Evolutionary conservation across 768 basidiomycete species (phyloP).

Genomic region (Macrocybe gigantea): DNA sequence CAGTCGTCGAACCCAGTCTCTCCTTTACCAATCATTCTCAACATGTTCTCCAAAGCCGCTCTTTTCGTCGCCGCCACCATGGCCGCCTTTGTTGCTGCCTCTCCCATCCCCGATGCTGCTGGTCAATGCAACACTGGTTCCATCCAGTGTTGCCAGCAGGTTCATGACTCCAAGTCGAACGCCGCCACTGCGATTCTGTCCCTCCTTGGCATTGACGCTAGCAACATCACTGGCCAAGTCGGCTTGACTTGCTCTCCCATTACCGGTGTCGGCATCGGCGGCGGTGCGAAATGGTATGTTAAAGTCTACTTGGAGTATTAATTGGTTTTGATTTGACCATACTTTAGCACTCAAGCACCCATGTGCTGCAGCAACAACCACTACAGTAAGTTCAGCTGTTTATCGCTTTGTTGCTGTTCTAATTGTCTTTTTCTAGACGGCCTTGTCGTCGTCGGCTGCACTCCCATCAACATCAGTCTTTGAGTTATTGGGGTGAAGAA

Average conservation of each 20-base stretch:
- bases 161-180: constrained; percentile 6
- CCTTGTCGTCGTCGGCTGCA: no score
- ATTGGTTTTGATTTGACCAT: neutral
- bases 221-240: constrained; percentile 9
- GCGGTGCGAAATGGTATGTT: constrained; percentile 12
- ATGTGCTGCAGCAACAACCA: constrained; percentile 8
- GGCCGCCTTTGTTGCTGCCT: constrained; percentile 3
- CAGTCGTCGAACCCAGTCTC: neutral
- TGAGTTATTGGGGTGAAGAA: no score
- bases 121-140: constrained; percentile 22
- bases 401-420: no score
- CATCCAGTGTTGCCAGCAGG: constrained; percentile 21
- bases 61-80: constrained; percentile 12
- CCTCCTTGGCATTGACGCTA: constrained; percentile 9
- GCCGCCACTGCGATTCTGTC: neutral
- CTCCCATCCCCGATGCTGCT: constrained; percentile 12
- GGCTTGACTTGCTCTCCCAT: constrained; percentile 18
- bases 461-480: no score
- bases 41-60: constrained; percentile 25
- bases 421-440: no score
- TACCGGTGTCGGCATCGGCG: constrained; percentile 13
- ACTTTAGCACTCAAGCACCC: constrained; percentile 3
- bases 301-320: neutral
- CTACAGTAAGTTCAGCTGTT: neutral
- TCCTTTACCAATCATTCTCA: neutral